These are phyloP conservation scores for Solanum tarijense DNA, from an alignment of 257 asterid species.

Conservation along the genomic window DNA sequence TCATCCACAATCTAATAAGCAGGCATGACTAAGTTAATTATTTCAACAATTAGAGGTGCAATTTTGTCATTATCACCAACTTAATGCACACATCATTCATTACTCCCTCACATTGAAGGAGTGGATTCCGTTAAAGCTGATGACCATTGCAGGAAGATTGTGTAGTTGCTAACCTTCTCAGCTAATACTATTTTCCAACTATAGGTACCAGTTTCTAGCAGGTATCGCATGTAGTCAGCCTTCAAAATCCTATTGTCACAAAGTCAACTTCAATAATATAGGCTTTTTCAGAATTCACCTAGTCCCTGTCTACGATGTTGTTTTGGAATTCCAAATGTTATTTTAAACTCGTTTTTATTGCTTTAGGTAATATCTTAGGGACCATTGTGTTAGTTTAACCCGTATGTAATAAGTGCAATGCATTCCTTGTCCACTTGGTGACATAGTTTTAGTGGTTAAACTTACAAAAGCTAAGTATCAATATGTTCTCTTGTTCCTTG, in stretches of 20 bases:
- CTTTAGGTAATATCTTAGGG: not conserved
- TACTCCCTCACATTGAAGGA: not conserved
- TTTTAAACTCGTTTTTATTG: not conserved
- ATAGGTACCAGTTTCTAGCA: not conserved
- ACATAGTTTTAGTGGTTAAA: not conserved
- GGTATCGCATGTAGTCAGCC: not conserved
- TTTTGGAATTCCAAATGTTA: not conserved
- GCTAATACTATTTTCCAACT: not conserved
- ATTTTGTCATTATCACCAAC: not conserved
- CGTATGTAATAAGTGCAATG: not conserved
- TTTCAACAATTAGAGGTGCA: not conserved
- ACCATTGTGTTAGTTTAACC: not conserved
- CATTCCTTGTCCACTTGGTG: not conserved
- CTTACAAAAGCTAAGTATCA: not conserved
- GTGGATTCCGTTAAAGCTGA: not conserved
- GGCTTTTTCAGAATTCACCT: not conserved
- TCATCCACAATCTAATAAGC: not conserved
- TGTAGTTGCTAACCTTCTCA: not conserved
- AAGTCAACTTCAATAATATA: not conserved
- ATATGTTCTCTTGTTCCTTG: not conserved
- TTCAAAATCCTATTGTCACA: not conserved
- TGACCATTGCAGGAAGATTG: not conserved
- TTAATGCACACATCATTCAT: not conserved
- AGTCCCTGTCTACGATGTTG: not conserved
- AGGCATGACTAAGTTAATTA: not conserved